phyloP scores from a whole-genome alignment of 2,329 filamentous ascomycete genomes.

The Penicillium sp. region DNA sequence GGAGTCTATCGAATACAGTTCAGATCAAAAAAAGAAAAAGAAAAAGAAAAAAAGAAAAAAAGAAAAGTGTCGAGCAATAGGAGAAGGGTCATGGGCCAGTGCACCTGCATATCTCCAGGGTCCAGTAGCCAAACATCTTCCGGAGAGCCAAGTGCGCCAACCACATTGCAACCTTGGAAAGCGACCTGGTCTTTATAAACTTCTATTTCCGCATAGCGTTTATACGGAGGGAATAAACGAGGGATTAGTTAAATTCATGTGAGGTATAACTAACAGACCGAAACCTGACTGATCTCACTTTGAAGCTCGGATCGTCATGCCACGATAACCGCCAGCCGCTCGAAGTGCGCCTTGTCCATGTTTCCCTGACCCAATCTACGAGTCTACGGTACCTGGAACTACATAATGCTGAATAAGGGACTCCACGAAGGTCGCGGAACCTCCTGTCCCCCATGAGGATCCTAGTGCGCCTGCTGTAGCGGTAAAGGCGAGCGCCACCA shows the following conservation, averaged over 20 bases:
- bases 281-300: too few species aligned
- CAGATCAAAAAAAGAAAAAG: not conserved
- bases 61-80: constrained; percentile 1
- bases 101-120: not conserved
- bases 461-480: constrained; percentile 15
- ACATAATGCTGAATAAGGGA: not conserved
- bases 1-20: not conserved
- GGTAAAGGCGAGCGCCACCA: constrained; percentile 16
- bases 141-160: not conserved
- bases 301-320: constrained; percentile 4
- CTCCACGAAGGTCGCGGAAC: constrained; percentile 2
- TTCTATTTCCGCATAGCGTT: too few species aligned
- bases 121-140: not conserved
- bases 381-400: constrained; percentile 9
- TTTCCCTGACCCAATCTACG: constrained; percentile 6
- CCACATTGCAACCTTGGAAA: not conserved
- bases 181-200: too few species aligned
- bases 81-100: not conserved
- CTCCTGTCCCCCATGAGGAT: not conserved
- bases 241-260: too few species aligned
- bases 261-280: too few species aligned
- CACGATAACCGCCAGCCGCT: constrained; percentile 13
- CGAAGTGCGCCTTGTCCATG: constrained; percentile 12
- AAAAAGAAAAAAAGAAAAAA: not conserved
- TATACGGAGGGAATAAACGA: too few species aligned